Conservation (phyloP, 768 basidiomycete genomes). For the Leucocoprinus leucothites region DNA sequence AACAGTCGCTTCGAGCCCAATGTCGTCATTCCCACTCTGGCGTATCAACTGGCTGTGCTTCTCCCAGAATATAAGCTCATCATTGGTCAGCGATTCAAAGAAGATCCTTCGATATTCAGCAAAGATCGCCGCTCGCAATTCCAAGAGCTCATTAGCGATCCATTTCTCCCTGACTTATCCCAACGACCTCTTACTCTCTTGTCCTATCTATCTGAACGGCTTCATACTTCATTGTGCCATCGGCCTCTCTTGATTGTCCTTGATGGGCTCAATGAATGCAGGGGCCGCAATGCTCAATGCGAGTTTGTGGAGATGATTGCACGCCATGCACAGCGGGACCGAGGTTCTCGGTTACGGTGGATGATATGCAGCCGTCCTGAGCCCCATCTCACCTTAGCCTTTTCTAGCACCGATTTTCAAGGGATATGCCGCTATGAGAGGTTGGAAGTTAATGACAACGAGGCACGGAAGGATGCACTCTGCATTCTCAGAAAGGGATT, state of each 20-base stretch:
- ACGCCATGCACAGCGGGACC: not conserved
- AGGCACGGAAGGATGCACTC: not conserved
- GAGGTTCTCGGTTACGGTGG: not conserved
- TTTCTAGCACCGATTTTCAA: not conserved
- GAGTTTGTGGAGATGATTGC: not conserved
- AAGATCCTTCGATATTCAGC: not conserved
- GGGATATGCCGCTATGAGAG: not conserved
- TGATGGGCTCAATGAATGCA: constrained; percentile 4
- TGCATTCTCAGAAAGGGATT: not conserved
- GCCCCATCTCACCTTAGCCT: not conserved
- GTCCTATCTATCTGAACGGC: too few relatives aligned
- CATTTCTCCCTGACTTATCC: not conserved
- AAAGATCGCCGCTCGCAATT: not conserved
- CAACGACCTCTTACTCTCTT: not conserved
- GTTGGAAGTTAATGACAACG: not conserved
- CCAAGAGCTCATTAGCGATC: not conserved
- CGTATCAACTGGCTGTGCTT: not conserved
- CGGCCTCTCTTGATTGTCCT: not conserved
- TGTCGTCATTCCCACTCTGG: not conserved
- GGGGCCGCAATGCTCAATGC: not conserved
- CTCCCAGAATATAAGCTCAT: not conserved
- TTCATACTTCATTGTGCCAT: too few relatives aligned
- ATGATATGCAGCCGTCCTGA: not conserved
- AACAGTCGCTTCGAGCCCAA: not conserved
- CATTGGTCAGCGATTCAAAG: not conserved